These are phyloP conservation scores for Chrysoporthe deuterocubensis DNA, from an alignment of 2,329 filamentous ascomycete species.

Conservation along the genomic window DNA sequence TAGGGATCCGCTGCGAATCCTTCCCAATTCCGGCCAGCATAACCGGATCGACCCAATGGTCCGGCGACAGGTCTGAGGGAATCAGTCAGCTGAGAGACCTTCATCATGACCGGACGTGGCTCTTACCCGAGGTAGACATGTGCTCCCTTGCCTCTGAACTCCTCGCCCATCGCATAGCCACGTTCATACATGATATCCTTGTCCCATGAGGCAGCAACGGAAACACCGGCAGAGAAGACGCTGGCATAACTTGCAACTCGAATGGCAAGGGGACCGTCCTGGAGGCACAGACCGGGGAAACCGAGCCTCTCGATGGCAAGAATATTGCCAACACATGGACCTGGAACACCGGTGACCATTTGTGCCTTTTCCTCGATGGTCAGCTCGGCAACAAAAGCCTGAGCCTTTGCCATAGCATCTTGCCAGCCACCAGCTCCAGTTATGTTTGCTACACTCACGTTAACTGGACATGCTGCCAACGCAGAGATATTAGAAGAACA, in stretches of 20 bases:
- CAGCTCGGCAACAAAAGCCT: constrained; percentile 63
- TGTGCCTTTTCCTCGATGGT: constrained; percentile 65
- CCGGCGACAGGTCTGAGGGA: constrained; percentile 15
- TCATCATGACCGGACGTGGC: constrained; percentile 34
- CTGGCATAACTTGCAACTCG: constrained; percentile 67
- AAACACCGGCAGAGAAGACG: constrained; percentile 74
- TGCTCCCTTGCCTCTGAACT: constrained; percentile 76
- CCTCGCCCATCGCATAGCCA: constrained; percentile 54
- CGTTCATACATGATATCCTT: constrained; percentile 60
- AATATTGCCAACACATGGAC: constrained; percentile 35
- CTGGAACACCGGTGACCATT: constrained; percentile 31
- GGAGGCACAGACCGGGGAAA: constrained; percentile 66
- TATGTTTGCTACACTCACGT: constrained; percentile 38
- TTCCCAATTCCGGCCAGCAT: constrained; percentile 59
- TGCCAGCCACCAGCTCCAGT: constrained; percentile 43
- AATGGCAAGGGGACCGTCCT: constrained; percentile 71
- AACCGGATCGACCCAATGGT: constrained; percentile 45
- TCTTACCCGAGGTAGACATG: constrained; percentile 67
- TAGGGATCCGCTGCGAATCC: constrained; percentile 74
- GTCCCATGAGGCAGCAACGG: constrained; percentile 73
- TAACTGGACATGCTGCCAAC: not conserved
- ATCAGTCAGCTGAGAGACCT: not conserved
- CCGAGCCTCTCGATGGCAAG: constrained; percentile 58
- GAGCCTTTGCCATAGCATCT: constrained; percentile 42
- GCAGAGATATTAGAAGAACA: constrained; percentile 28